phyloP scores from a whole-genome alignment of 192 early-diverging fungal genomes.

The Entomortierella beljakovae region DNA sequence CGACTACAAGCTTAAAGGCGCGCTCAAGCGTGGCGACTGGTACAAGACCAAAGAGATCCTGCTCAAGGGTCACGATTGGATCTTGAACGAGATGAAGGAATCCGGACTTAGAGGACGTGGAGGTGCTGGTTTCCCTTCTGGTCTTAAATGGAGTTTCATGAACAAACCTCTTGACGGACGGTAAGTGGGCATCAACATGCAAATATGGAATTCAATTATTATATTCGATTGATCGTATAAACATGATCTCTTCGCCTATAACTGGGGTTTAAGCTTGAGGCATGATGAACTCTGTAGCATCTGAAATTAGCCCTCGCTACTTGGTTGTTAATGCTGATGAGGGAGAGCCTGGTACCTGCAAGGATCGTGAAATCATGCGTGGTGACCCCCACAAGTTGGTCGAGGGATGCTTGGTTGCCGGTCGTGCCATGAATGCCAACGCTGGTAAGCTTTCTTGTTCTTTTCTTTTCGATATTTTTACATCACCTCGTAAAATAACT shows the following conservation, averaged over 20 bases:
- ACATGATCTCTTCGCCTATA: too few species aligned
- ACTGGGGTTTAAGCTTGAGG: too few species aligned
- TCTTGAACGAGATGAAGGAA: slow-evolving; percentile 96
- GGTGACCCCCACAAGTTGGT: slow-evolving; percentile 94
- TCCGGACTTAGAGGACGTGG: slow-evolving; percentile 95
- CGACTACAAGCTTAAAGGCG: slow-evolving; percentile 90
- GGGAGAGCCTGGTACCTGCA: slow-evolving; percentile 99
- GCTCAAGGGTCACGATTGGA: slow-evolving; percentile 97
- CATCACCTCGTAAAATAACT: too few species aligned
- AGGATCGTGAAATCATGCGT: slow-evolving; percentile 89
- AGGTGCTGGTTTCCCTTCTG: slow-evolving; percentile 98
- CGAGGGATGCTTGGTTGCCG: slow-evolving; percentile 97
- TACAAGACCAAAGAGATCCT: slow-evolving; percentile 99
- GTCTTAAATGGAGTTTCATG: slow-evolving; percentile 99
- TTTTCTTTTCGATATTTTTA: background rate
- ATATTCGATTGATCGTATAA: too few species aligned
- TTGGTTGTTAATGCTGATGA: slow-evolving; percentile 99
- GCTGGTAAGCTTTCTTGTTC: slow-evolving; percentile 61
- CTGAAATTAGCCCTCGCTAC: slow-evolving; percentile 83
- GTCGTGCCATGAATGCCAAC: slow-evolving; percentile 96
- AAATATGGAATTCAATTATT: too few species aligned
- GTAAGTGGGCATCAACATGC: slow-evolving; percentile 29
- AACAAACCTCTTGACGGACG: slow-evolving; percentile 90
- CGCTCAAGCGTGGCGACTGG: slow-evolving; percentile 97
- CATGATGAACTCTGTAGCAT: background rate